Evolutionary conservation across 2,329 filamentous ascomycete genomes (phyloP), one percentile per base, ranked within the genome.

Genomic region (Colletotrichum trifolii): DNA sequence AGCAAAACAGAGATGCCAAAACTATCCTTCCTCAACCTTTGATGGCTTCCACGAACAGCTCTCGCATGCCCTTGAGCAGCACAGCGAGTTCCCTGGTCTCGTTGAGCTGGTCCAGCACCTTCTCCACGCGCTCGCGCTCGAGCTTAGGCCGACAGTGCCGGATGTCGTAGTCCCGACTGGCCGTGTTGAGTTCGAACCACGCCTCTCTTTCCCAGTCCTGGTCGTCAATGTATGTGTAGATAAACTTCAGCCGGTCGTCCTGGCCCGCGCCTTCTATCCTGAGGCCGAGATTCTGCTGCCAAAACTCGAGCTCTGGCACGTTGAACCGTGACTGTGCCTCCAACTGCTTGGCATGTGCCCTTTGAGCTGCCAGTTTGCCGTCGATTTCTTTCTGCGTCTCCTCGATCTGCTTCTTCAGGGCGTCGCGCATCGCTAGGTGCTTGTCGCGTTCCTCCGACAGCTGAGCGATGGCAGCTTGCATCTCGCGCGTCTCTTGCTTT

Each of bases 271-370:
- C 95, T 74, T 98, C 95, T 73, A 99, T 96, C 66, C 91, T 85
- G 74, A 98, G 78, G 64, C 95, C 94, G 65, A 99, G 82, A 75
- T 95, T 96, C 59, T 91, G 91, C 76, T 97, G 92, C 96, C 96
- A 99, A 75, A 98, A 98, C 70, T 94, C 92, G 49, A 99, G 85
- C 81, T 99, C 96, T 0, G 96, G 96, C 47, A 92, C 87, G 78
- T 99, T 98, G 78, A 95, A 92, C 39, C 93, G 88, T 58, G 91
- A 88, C 79, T 98, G 95, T 2, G 90, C 87, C 72, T 96, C 93
- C 42, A 97, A 83, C 71, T 93, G 89, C 67, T 87, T 85, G 52
- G 91, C 89, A 75, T 92, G 89, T 68, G 87, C 87, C 55, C 88
- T 83, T 78, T 94, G 91, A 11, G 90, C 89, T n/a, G 90, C 89